Conservation (phyloP, 1,284 basidiomycete genomes). For the Fomitopsis betulina region DNA sequence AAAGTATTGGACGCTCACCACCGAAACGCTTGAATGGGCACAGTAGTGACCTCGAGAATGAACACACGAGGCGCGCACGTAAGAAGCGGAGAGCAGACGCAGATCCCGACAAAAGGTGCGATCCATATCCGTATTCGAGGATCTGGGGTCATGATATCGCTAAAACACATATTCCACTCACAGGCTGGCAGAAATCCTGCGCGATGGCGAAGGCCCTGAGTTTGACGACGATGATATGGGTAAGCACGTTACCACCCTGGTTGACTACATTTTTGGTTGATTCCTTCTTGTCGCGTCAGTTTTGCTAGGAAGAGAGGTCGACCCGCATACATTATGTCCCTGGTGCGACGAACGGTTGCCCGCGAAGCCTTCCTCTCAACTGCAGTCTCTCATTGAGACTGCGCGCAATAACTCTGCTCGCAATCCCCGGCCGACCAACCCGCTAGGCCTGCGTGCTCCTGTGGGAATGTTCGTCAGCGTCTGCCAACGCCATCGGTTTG, state of each 20-base stretch:
- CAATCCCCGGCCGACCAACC: constrained; percentile 66
- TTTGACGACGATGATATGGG: constrained; percentile 21
- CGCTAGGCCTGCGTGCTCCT: constrained; percentile 61
- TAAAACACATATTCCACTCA: background rate
- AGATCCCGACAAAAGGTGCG: constrained; percentile 21
- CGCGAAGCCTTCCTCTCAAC: constrained; percentile 50
- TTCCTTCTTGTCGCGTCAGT: constrained; percentile 28
- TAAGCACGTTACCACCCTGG: background rate
- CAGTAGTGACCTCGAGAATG: constrained; percentile 23
- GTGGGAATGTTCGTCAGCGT: constrained; percentile 56
- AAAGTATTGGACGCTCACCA: constrained; percentile 27
- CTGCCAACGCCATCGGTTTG: constrained; percentile 75
- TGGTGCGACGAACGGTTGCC: constrained; percentile 74
- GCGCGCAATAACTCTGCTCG: constrained; percentile 47
- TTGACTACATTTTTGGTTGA: background rate
- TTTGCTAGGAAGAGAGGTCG: constrained; percentile 39
- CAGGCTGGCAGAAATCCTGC: constrained; percentile 16
- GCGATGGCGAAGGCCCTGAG: constrained; percentile 20
- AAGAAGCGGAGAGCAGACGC: constrained; percentile 32
- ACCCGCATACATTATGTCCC: constrained; percentile 67
- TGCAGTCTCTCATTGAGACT: constrained; percentile 48
- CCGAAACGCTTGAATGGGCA: constrained; percentile 34
- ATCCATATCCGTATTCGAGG: background rate
- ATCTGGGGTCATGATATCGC: background rate
- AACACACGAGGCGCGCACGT: constrained; percentile 18